Evolutionary conservation across 2,329 filamentous ascomycete genomes (phyloP).

Genomic region (Tolypocladium ovalisporum): DNA sequence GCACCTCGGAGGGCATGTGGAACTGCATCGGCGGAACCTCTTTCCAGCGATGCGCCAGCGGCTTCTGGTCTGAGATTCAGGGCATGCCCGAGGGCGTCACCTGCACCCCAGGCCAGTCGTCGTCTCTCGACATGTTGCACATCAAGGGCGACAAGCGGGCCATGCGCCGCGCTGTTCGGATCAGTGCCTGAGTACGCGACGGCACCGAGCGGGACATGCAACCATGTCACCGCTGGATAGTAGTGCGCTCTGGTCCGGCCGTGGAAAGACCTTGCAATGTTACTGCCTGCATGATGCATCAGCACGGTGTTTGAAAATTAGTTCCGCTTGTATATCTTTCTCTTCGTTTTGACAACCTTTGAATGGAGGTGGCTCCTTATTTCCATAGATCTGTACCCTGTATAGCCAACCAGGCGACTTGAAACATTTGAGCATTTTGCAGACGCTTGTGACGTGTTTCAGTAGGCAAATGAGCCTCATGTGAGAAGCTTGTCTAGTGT

Average conservation of each 20-base stretch:
- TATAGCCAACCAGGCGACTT: background rate
- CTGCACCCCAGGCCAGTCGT: constrained; percentile 30
- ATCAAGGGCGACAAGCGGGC: constrained; percentile 6
- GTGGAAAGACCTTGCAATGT: background rate
- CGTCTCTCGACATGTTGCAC: constrained; percentile 17
- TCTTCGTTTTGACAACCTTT: background rate
- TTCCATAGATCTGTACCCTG: background rate
- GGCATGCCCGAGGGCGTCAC: constrained; percentile 32
- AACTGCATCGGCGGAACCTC: constrained; percentile 40
- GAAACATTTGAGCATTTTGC: background rate
- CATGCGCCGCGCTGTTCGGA: constrained; percentile 17
- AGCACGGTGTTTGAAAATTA: background rate
- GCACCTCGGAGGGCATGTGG: constrained; percentile 37
- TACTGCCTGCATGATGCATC: background rate
- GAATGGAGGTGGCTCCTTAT: background rate
- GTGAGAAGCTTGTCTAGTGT: too few relatives aligned
- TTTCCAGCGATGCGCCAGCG: constrained; percentile 45
- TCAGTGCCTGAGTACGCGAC: constrained; percentile 1
- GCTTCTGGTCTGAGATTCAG: constrained; percentile 34
- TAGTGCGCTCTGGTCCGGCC: background rate
- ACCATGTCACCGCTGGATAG: background rate
- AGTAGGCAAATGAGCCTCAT: too few relatives aligned
- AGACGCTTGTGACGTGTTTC: background rate
- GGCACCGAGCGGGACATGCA: too few relatives aligned
- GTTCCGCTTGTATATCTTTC: background rate